A percentile compares a stretch with the other conserved stretches of the same genome.
phyloP scores from a whole-genome alignment of 2,329 filamentous ascomycete genomes.

The Claviceps purpurea region DNA sequence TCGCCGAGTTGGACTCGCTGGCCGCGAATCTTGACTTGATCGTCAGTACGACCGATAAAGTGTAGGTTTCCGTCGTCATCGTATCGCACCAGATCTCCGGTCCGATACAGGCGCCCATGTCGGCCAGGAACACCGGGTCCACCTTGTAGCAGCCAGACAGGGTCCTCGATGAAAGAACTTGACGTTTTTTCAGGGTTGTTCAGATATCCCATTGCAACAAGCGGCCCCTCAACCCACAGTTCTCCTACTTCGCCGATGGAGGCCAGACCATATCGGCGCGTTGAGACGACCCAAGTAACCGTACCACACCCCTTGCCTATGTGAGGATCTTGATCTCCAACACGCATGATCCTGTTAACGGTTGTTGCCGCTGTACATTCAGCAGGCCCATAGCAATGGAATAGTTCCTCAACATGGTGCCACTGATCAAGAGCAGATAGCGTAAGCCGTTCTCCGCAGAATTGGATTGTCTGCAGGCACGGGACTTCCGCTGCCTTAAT shows the following conservation, averaged over 20 bases:
- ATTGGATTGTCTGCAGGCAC: no score
- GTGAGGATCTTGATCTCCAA: no score
- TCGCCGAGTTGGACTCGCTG: slow-evolving; percentile 13
- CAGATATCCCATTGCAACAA: slow-evolving; percentile 1
- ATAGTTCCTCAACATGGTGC: no score
- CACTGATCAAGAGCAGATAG: no score
- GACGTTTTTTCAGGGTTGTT: not conserved
- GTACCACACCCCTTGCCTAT: not conserved
- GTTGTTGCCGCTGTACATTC: not conserved
- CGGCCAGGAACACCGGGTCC: not conserved
- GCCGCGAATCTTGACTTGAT: slow-evolving; percentile 14
- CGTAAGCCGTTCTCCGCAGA: no score
- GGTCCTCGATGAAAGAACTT: not conserved
- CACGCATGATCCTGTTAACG: slow-evolving; percentile 2
- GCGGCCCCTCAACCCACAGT: slow-evolving; percentile 1
- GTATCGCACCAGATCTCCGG: slow-evolving; percentile 11
- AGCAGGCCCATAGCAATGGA: not conserved
- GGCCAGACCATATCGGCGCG: not conserved
- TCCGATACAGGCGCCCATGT: slow-evolving; percentile 8
- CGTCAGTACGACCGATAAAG: slow-evolving; percentile 13
- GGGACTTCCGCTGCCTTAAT: no score
- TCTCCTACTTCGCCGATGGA: slow-evolving; percentile 1
- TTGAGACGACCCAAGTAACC: not conserved
- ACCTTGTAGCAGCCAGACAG: not conserved
- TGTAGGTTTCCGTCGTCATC: slow-evolving; percentile 10